phyloP scores from a whole-genome alignment of 1,284 basidiomycete species.

The Pyrrhoderma noxium region DNA sequence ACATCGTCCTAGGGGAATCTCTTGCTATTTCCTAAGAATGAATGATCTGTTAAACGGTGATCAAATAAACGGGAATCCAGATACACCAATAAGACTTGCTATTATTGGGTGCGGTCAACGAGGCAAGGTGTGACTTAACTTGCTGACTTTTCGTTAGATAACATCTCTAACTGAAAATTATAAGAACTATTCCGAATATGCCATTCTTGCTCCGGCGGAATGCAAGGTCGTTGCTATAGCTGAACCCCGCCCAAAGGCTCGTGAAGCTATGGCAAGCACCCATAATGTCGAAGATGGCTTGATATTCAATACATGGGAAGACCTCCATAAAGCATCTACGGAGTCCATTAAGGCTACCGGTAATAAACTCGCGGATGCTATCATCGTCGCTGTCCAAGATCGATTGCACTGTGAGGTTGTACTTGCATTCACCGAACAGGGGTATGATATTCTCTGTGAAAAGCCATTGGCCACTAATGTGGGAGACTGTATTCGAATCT shows the following conservation, averaged over 20 bases:
- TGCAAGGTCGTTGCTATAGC: constrained; percentile 78
- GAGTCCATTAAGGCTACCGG: constrained; percentile 55
- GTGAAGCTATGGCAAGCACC: constrained; percentile 43
- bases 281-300: constrained; percentile 58
- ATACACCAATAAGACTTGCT: constrained; percentile 36
- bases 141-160: neutral
- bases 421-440: constrained; percentile 66
- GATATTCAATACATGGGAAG: constrained; percentile 67
- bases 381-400: constrained; percentile 74
- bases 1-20: no score
- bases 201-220: constrained; percentile 47
- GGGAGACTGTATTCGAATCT: constrained; percentile 69
- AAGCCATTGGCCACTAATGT: constrained; percentile 82
- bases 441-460: constrained; percentile 84
- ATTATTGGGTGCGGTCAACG: constrained; percentile 76
- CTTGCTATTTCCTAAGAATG: no score
- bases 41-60: no score
- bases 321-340: constrained; percentile 58
- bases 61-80: no score
- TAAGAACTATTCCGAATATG: constrained; percentile 63
- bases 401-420: constrained; percentile 69
- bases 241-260: constrained; percentile 68
- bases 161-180: neutral
- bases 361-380: constrained; percentile 70
- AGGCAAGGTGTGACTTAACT: constrained; percentile 50